Percentiles rank a stretch among this genome's conserved stretches.
phyloP scores from a whole-genome alignment of 306 rosid genomes.

The Coriaria nepalensis region DNA sequence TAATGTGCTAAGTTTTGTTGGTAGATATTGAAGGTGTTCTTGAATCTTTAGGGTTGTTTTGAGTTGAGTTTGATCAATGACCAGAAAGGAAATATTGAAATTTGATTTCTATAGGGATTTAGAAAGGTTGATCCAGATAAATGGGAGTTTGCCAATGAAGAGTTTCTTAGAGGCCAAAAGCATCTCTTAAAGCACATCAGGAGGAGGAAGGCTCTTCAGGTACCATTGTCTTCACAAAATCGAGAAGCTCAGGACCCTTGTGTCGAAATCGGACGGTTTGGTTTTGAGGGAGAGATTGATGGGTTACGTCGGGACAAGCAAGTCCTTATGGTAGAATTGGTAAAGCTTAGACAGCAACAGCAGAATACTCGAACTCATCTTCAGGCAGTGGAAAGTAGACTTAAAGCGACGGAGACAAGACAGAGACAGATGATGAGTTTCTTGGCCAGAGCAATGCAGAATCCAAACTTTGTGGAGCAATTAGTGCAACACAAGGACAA shows the following conservation, averaged over 20 bases:
- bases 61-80: not conserved
- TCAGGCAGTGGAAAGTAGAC: constrained; percentile 42
- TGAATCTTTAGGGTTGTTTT: no score
- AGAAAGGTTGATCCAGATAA: constrained; percentile 71
- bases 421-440: constrained; percentile 60
- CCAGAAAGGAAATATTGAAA: not conserved
- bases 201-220: constrained; percentile 37
- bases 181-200: constrained; percentile 57
- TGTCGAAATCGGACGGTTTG: constrained; percentile 62
- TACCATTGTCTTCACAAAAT: constrained; percentile 9
- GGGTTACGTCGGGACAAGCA: constrained; percentile 51
- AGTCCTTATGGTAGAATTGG: constrained; percentile 51
- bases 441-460: constrained; percentile 61
- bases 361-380: constrained; percentile 34
- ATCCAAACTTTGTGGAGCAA: constrained; percentile 44
- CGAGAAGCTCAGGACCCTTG: constrained; percentile 37
- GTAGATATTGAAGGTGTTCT: no score
- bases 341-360: constrained; percentile 63
- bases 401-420: constrained; percentile 43
- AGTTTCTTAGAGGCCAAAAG: constrained; percentile 68
- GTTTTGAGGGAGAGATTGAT: constrained; percentile 47
- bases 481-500: constrained; percentile 31
- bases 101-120: constrained; percentile 49
- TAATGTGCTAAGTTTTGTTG: no score
- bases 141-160: constrained; percentile 86